Percentiles rank a stretch among this genome's conserved stretches.
Evolutionary conservation across 345 rosid genomes (phyloP).

Genomic region (Hibiscus mutabilis): DNA sequence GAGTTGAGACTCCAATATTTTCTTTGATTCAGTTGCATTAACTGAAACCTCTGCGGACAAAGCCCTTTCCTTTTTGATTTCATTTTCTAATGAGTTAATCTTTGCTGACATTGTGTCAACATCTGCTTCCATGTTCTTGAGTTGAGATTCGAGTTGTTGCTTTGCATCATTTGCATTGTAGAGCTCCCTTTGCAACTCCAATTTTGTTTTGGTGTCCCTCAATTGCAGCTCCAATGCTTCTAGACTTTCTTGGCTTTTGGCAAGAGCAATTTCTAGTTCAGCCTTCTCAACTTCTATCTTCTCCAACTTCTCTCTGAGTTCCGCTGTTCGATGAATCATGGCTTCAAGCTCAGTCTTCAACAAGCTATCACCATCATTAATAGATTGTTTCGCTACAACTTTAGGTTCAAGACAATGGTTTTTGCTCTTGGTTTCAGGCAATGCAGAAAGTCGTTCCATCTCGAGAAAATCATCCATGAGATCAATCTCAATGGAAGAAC

Average conservation of each 20-base stretch:
- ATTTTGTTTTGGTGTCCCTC: slow-evolving; percentile 40
- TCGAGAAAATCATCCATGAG: slow-evolving; percentile 97
- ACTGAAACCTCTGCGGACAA: slow-evolving; percentile 29
- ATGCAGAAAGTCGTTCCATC: slow-evolving; percentile 87
- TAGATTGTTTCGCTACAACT: slow-evolving; percentile 23
- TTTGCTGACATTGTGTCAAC: slow-evolving; percentile 38
- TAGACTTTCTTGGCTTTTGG: slow-evolving; percentile 31
- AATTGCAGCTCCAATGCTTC: slow-evolving; percentile 42
- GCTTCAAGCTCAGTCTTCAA: slow-evolving; percentile 46
- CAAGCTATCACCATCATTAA: slow-evolving; percentile 25
- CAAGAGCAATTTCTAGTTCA: slow-evolving; percentile 55
- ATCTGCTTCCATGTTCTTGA: slow-evolving; percentile 43
- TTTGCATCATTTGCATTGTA: slow-evolving; percentile 37
- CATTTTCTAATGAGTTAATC: slow-evolving; percentile 47
- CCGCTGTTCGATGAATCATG: slow-evolving; percentile 26
- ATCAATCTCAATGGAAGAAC: slow-evolving; percentile 46
- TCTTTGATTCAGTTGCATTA: slow-evolving; percentile 45
- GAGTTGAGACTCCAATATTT: slow-evolving; percentile 49
- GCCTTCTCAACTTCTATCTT: slow-evolving; percentile 33
- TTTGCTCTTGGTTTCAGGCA: slow-evolving; percentile 40
- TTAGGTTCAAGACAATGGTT: slow-evolving; percentile 27
- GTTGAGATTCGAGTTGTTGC: slow-evolving; percentile 49
- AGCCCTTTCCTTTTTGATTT: slow-evolving; percentile 48
- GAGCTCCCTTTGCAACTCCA: slow-evolving; percentile 48
- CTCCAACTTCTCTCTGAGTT: slow-evolving; percentile 41